Base-by-base conservation (phyloP, 164 flowering plant genomes). In the Piper longum region DNA sequence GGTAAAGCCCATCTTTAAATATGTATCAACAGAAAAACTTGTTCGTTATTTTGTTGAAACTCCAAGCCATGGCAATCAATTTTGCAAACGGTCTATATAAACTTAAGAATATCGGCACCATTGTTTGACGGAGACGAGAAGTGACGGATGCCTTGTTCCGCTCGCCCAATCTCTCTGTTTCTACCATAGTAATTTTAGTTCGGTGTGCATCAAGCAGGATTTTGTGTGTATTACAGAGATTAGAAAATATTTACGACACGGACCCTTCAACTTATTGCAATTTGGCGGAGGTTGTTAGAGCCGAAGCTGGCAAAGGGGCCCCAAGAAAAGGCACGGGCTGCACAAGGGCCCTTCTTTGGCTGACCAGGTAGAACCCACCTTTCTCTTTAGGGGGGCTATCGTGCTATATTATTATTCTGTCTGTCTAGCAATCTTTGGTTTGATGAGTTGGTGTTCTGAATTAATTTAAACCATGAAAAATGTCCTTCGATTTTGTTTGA, bases 321-420 rank as follows among this genome's bases (percentile, higher is more conserved):
- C 80, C 91, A 41, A 90, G 75, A 71, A 76, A 74, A 60, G 64
- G 68, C 7, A 44, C 63, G 48, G 83, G 95, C 70, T 88, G 88
- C 51, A 73, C 84, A 36, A 79, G 72, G 73, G 84, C 97, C 65
- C 66, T 88, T 66, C 74, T 90, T 59, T 88, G 97, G 97, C 95
- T 90, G 16, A 82, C 92, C 61, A 86, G 97, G 97, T 90, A 72
- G 3, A 43, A 19, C 45, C 26, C 26, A 7, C 42, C 36, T 62
- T 52, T 7, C n/a, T 12, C 16, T 62, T 14, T 57, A 52, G 11
- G 16, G 59, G n/a, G n/a, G n/a, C n/a, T n/a, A n/a, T n/a, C n/a
- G n/a, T n/a, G n/a, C 17, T 56, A 55, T 4, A 16, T 55, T 16
- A 26, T 26, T 26, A 26, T 26, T 26, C 36, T 26, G 36, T 26